Percentiles rank a stretch among this genome's conserved stretches.
These are phyloP conservation scores for Trichoderma lentiforme DNA, from an alignment of 2,329 filamentous ascomycete species.

Conservation along the genomic window DNA sequence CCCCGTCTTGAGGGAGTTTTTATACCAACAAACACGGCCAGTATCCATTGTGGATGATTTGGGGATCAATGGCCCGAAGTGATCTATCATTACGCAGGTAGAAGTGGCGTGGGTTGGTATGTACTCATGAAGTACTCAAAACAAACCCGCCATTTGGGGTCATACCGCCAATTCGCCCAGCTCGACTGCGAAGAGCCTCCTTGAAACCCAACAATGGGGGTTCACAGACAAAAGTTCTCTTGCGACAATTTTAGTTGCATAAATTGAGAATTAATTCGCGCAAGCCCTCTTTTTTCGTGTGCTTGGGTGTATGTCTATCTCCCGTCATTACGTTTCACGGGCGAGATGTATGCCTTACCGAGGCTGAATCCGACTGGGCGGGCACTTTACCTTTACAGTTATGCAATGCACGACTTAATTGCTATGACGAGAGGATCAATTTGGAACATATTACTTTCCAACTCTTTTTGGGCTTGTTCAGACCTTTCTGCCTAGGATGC, in stretches of 20 bases:
- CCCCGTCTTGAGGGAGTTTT: not conserved
- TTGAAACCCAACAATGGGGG: not conserved
- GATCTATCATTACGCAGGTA: not conserved
- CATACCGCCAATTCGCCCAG: not conserved
- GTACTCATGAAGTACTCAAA: not conserved
- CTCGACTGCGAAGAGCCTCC: not conserved
- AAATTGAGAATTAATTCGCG: not conserved
- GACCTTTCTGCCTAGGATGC: not conserved
- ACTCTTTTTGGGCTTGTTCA: not conserved
- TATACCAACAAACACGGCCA: not conserved
- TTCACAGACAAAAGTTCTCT: not conserved
- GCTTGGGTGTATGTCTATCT: not conserved
- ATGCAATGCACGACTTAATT: not conserved
- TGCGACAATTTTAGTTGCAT: not conserved
- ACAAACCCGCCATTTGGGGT: not conserved
- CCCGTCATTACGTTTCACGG: not conserved
- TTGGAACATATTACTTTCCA: not conserved
- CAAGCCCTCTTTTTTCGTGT: not conserved
- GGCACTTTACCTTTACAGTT: not conserved
- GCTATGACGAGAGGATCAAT: not conserved
- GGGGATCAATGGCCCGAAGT: not conserved
- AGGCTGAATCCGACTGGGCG: not conserved
- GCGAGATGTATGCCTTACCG: not conserved
- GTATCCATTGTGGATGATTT: not conserved
- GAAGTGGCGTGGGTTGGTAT: not conserved